A percentile compares a stretch with the other conserved stretches of the same genome.
phyloP scores from a whole-genome alignment of 306 rosid genomes.

The Canavalia gladiata region DNA sequence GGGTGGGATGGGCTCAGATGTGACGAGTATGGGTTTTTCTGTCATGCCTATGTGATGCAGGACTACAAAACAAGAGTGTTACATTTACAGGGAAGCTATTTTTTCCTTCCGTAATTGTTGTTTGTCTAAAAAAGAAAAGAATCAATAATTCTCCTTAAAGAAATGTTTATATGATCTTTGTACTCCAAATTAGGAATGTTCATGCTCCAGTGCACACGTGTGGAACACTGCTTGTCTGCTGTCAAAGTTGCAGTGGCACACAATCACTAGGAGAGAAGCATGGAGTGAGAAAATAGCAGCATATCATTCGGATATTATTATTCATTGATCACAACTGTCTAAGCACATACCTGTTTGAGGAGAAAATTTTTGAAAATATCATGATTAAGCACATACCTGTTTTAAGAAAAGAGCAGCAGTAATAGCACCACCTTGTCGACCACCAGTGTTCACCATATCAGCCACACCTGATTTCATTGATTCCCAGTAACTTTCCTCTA shows the following conservation, averaged over 20 bases:
- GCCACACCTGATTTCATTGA: conserved; percentile 96
- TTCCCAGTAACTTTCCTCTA: conserved; percentile 99
- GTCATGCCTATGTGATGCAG: background rate
- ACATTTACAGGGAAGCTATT: background rate
- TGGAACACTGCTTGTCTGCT: conserved; percentile 8
- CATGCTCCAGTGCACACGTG: background rate
- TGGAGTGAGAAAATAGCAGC: conserved; percentile 3
- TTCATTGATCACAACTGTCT: background rate
- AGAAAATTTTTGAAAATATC: background rate
- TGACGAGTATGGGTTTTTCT: too few relatives aligned
- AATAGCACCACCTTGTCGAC: conserved; percentile 89
- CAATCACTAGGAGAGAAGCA: background rate
- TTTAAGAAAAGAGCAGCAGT: conserved; percentile 95
- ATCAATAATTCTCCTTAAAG: background rate
- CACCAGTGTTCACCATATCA: conserved; percentile 95
- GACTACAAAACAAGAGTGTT: background rate
- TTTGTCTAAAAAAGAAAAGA: too few relatives aligned
- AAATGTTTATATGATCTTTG: background rate
- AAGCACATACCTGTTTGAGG: background rate
- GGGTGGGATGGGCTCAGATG: too few relatives aligned
- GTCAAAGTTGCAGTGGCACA: conserved; percentile 5
- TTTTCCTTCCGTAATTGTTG: background rate
- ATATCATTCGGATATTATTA: conserved; percentile 15
- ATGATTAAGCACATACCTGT: conserved; percentile 65
- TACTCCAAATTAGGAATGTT: conserved; percentile 2